Conservation (phyloP, 208 protist species). For the Herpetomonas samuelpessoai region DNA sequence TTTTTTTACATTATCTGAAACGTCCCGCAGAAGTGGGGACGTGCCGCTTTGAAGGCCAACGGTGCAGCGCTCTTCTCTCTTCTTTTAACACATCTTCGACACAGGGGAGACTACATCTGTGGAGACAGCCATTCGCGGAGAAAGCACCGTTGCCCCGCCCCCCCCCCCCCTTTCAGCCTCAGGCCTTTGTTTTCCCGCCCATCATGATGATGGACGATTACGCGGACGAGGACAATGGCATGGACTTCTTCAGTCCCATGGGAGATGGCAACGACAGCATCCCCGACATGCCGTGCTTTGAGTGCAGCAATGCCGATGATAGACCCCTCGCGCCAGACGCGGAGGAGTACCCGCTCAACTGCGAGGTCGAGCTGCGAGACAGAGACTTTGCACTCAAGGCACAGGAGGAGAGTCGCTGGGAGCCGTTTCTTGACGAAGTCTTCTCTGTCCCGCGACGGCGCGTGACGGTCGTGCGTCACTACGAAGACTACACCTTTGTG, state of each 20-base stretch:
- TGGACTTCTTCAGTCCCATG: conserved; percentile 18
- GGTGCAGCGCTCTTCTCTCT: no score
- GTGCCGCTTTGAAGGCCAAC: no score
- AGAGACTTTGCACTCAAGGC: conserved; percentile 61
- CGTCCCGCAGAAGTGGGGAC: no score
- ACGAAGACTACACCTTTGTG: conserved; percentile 86
- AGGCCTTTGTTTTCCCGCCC: neutral
- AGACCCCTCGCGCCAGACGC: conserved; percentile 63
- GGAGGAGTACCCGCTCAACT: conserved; percentile 81
- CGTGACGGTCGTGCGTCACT: conserved; percentile 67
- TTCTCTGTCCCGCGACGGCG: conserved; percentile 57
- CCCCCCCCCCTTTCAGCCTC: neutral
- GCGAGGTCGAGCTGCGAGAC: conserved; percentile 80
- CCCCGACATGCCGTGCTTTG: conserved; percentile 73
- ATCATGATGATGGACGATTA: conserved; percentile 18
- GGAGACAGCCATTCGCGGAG: no score
- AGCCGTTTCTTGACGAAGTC: conserved; percentile 70
- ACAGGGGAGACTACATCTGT: no score
- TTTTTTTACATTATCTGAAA: neutral
- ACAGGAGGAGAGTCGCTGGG: conserved; percentile 66
- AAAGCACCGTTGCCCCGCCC: neutral
- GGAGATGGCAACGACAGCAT: conserved; percentile 34
- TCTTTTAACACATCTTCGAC: no score
- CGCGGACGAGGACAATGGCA: conserved; percentile 17
- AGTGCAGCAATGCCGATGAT: conserved; percentile 61